Percentiles rank a stretch among this genome's conserved stretches.
phyloP scores from a whole-genome alignment of 2,329 filamentous ascomycete species.

The Sordariomycetes sp. region DNA sequence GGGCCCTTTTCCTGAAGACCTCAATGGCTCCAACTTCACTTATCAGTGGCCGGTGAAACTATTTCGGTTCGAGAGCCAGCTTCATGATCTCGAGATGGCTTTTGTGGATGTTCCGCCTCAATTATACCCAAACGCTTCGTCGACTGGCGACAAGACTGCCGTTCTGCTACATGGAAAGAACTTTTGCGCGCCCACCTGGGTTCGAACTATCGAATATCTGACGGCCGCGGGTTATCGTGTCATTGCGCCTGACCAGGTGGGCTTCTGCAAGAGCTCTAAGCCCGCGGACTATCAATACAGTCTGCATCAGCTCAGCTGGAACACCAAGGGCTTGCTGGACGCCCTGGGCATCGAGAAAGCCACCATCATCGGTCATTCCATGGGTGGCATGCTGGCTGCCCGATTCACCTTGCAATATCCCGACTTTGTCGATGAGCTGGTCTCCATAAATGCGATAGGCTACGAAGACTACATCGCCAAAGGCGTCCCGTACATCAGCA shows the following conservation, averaged over 20 bases:
- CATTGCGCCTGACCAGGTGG: slow-evolving; percentile 43
- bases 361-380: slow-evolving; percentile 43
- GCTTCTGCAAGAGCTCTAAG: slow-evolving; percentile 49
- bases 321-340: slow-evolving; percentile 37
- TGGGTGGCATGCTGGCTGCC: slow-evolving; percentile 44
- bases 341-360: slow-evolving; percentile 30
- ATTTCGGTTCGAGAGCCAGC: slow-evolving; percentile 37
- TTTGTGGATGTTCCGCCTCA: slow-evolving; percentile 42
- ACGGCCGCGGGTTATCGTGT: slow-evolving; percentile 36
- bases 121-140: slow-evolving; percentile 17
- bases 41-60: slow-evolving; percentile 42
- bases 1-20: slow-evolving; percentile 27
- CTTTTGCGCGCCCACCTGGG: slow-evolving; percentile 46
- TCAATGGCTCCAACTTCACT: slow-evolving; percentile 41
- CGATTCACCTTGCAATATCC: slow-evolving; percentile 44
- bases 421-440: slow-evolving; percentile 26
- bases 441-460: slow-evolving; percentile 42
- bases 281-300: slow-evolving; percentile 41
- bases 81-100: slow-evolving; percentile 40
- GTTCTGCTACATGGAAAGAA: slow-evolving; percentile 47
- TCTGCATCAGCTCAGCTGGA: slow-evolving; percentile 39
- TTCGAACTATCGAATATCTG: slow-evolving; percentile 32
- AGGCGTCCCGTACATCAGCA: slow-evolving; percentile 34
- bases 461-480: slow-evolving; percentile 43
- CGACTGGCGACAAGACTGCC: slow-evolving; percentile 30